Conservation (phyloP, 108 stramenopile species). For the Aurantiochytrium sp. region DNA sequence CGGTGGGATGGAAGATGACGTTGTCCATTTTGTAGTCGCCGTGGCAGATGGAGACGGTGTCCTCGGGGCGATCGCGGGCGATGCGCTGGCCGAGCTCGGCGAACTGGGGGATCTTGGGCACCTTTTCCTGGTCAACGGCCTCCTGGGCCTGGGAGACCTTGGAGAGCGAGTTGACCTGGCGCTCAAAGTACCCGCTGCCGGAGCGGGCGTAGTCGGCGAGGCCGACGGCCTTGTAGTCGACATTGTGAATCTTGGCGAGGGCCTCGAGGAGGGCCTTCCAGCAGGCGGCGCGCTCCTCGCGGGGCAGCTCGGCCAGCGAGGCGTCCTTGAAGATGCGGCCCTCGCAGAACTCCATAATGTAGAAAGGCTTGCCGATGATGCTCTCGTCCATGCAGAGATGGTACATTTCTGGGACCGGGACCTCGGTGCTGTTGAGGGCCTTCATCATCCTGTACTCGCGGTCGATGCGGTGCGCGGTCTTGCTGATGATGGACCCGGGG, state of each 20-base stretch:
- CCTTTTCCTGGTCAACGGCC: not conserved
- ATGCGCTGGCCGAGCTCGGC: not conserved
- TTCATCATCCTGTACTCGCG: constrained; percentile 79
- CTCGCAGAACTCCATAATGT: constrained; percentile 83
- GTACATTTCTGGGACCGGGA: constrained; percentile 77
- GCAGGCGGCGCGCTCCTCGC: constrained; percentile 59
- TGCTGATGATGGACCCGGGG: constrained; percentile 58
- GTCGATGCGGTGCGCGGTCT: constrained; percentile 87
- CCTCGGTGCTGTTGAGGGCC: constrained; percentile 58
- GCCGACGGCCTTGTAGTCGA: constrained; percentile 51
- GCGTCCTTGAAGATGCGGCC: constrained; percentile 88
- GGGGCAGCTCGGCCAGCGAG: constrained; percentile 61
- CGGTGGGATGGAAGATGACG: constrained; percentile 80
- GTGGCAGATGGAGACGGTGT: constrained; percentile 71
- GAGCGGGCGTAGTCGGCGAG: constrained; percentile 68
- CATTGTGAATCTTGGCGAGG: constrained; percentile 56
- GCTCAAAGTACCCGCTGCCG: constrained; percentile 52
- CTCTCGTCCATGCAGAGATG: constrained; percentile 72
- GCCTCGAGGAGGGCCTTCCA: constrained; percentile 68
- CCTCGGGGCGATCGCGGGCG: constrained; percentile 44
- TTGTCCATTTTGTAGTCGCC: constrained; percentile 97
- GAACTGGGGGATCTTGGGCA: not conserved
- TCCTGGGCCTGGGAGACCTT: constrained; percentile 1
- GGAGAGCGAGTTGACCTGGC: not conserved
- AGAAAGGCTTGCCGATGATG: constrained; percentile 86